Evolutionary conservation across 164 flowering plant species (phyloP), one percentile per base, ranked within the genome.

Genomic region (Paratinospora sagittata): DNA sequence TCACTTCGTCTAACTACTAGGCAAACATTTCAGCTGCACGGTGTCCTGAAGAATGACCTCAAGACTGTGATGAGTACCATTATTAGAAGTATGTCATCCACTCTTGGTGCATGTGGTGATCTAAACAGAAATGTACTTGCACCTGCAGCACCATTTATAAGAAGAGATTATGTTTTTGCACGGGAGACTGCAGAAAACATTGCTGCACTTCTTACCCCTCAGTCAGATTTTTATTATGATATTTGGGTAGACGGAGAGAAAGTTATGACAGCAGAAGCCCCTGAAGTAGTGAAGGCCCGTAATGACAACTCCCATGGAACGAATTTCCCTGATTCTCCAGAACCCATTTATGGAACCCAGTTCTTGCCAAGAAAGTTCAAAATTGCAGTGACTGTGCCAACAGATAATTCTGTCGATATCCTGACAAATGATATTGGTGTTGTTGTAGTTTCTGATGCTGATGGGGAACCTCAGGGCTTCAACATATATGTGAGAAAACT

Each of bases 101-200:
- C 97, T 64, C 95, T 96, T 80, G 99, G 99, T 77, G 99, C 99
- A 12, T 95, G 99, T 73, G 99, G 99, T 61, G 99, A 96, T 81
- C 88, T 96, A 39, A 96, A 96, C 77, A 84, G 99, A 76, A 96
- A 96, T 77, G 99, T 96, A 72, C 93, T 96, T 82, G 99, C 98
- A 77, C 99, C 99, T 66, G 91, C 99, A 72, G 99, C 99, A n/a
- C 98, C 98, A 52, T 69, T 86, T 78, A 73, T 65, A 3, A 86
- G 85, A 67, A 91, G 91, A 82, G 99, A 93, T 79, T 96, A 93
- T 73, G 58, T 87, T 19, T 86, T 93, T 82, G 98, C 98, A 3
- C 98, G 91, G 78, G 73, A 93, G 79, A 96, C 97, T 52, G 99
- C 99, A 37, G 98, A 96, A 7, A 85, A 93, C 65, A 93, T 96